Conservation (phyloP, 129 eudicot genomes). For the Pulicaria dysenterica region DNA sequence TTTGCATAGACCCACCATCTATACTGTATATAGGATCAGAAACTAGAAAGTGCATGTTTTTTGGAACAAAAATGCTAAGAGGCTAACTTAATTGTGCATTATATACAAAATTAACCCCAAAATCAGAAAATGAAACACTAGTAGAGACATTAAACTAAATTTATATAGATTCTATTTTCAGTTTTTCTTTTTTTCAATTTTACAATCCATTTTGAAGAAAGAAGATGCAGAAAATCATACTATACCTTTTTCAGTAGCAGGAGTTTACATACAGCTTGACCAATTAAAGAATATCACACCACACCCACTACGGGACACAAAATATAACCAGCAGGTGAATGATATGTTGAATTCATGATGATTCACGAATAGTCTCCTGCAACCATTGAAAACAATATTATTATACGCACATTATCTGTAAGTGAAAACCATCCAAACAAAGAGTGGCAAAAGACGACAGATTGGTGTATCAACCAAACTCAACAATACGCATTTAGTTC, state of each 20-base stretch:
- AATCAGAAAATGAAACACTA: neutral
- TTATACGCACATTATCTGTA: too few relatives aligned
- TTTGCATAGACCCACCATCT: too few relatives aligned
- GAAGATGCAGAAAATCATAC: constrained; percentile 18
- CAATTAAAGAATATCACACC: constrained; percentile 53
- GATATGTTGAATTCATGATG: constrained; percentile 3
- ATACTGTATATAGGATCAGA: neutral
- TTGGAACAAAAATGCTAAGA: neutral
- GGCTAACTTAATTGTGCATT: neutral
- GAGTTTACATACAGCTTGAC: constrained; percentile 53
- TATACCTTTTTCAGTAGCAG: constrained; percentile 32
- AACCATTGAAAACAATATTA: neutral
- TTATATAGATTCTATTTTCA: constrained; percentile 17
- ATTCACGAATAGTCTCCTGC: constrained; percentile 45
- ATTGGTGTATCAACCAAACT: too few relatives aligned
- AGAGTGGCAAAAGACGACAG: too few relatives aligned
- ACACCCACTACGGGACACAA: constrained; percentile 40
- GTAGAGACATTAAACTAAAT: neutral
- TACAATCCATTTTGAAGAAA: constrained; percentile 24
- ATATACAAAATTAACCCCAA: too few relatives aligned
- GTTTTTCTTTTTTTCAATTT: neutral
- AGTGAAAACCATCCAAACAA: too few relatives aligned
- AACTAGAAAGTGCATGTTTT: neutral
- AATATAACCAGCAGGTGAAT: constrained; percentile 47
- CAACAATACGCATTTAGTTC: too few relatives aligned